Percentiles rank a stretch among this genome's conserved stretches.
These are phyloP conservation scores for Apiosordaria backusii DNA, from an alignment of 495 filamentous ascomycete genomes.

Conservation along the genomic window DNA sequence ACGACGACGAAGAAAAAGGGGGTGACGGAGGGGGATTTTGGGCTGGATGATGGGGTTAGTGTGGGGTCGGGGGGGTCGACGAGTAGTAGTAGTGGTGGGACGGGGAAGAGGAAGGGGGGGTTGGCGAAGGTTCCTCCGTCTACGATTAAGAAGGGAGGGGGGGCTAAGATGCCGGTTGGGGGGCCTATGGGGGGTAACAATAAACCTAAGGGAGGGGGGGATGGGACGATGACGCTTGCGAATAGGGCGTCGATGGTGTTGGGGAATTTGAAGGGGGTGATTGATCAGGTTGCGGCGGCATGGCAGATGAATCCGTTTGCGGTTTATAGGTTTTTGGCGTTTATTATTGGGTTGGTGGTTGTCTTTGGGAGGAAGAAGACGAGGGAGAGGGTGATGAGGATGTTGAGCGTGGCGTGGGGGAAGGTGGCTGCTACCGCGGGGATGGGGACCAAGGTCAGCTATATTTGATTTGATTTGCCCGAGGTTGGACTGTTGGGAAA, in stretches of 20 bases:
- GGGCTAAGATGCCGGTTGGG: neutral
- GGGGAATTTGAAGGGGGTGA: slow-evolving; percentile 54
- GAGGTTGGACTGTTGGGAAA: neutral
- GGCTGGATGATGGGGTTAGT: neutral
- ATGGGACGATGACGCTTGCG: slow-evolving; percentile 39
- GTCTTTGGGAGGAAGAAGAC: slow-evolving; percentile 72
- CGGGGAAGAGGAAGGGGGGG: slow-evolving; percentile 21
- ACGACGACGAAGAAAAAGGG: slow-evolving; percentile 9
- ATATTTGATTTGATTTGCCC: slow-evolving; percentile 53
- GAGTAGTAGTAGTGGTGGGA: neutral
- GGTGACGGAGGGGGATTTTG: slow-evolving; percentile 11
- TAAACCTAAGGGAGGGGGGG: slow-evolving; percentile 14
- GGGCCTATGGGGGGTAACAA: slow-evolving; percentile 26
- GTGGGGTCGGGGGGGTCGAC: neutral
- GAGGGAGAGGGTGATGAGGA: slow-evolving; percentile 66
- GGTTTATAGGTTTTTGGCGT: slow-evolving; percentile 71
- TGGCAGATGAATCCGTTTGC: slow-evolving; percentile 70
- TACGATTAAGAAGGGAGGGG: neutral
- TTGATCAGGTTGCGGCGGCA: slow-evolving; percentile 58
- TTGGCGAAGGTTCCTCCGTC: neutral
- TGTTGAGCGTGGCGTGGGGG: slow-evolving; percentile 68
- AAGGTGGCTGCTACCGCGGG: slow-evolving; percentile 83
- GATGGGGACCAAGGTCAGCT: slow-evolving; percentile 97
- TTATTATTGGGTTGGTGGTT: slow-evolving; percentile 75
- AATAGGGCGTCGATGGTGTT: slow-evolving; percentile 49